phyloP scores from a whole-genome alignment of 768 basidiomycete genomes.

The Clitopilus hobsonii region DNA sequence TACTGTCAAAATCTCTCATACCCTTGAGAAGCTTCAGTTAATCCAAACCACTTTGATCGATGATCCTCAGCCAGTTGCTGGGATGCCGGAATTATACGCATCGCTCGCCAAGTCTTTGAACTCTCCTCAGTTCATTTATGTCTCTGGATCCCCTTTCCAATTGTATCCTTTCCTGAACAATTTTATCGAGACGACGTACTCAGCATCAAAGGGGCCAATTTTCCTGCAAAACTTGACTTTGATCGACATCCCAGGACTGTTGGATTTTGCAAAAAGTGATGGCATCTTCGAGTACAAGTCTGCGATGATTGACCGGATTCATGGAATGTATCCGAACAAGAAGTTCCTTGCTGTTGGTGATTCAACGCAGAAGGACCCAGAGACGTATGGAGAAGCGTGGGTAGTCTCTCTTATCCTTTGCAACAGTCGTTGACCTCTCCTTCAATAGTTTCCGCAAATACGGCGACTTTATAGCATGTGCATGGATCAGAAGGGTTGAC shows the following conservation, averaged over 20 bases:
- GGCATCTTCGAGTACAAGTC: conserved; percentile 31
- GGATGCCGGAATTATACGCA: conserved; percentile 41
- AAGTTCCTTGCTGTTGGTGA: conserved; percentile 38
- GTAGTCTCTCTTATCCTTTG: conserved; percentile 10
- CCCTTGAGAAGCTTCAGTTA: conserved; percentile 27
- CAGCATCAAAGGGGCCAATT: conserved; percentile 32
- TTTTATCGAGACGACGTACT: conserved; percentile 31
- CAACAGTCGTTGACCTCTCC: neutral
- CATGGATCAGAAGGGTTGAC: conserved; percentile 40
- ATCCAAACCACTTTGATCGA: conserved; percentile 35
- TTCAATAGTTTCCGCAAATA: conserved; percentile 28
- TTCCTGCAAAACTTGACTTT: conserved; percentile 33
- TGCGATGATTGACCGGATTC: conserved; percentile 30
- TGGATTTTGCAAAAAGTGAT: conserved; percentile 21
- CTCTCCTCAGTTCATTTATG: conserved; percentile 35
- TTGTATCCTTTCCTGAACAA: conserved; percentile 38
- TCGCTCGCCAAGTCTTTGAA: conserved; percentile 30
- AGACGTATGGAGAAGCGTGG: conserved; percentile 38
- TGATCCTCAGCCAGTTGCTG: conserved; percentile 32
- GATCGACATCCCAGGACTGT: conserved; percentile 21
- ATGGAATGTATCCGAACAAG: conserved; percentile 37
- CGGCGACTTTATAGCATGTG: conserved; percentile 31
- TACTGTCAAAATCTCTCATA: conserved; percentile 37
- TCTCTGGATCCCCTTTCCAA: conserved; percentile 41
- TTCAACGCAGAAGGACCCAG: conserved; percentile 42